Conservation (phyloP, 108 stramenopile genomes). For the Cyclotella baltica region DNA sequence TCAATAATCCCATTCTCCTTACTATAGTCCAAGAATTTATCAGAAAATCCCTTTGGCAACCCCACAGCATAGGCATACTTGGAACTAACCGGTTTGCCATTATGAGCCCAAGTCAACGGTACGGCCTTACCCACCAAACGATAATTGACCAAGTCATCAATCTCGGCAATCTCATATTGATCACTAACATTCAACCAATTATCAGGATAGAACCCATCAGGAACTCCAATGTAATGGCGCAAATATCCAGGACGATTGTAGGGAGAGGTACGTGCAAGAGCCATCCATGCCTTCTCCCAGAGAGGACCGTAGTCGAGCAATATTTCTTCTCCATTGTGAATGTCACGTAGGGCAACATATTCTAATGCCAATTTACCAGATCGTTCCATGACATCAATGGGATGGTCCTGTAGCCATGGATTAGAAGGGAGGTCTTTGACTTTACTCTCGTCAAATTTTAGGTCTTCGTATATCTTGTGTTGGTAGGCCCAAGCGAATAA, state of each 20-base stretch:
- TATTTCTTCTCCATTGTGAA: slow-evolving; percentile 73
- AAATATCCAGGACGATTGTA: slow-evolving; percentile 51
- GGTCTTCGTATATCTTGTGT: slow-evolving; percentile 16
- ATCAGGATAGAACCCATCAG: slow-evolving; percentile 43
- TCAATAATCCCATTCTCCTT: slow-evolving; percentile 44
- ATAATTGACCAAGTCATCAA: slow-evolving; percentile 44
- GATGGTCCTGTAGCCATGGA: slow-evolving; percentile 41
- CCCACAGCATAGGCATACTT: slow-evolving; percentile 55
- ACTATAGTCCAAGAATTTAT: slow-evolving; percentile 43
- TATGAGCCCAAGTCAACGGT: slow-evolving; percentile 52
- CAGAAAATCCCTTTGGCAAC: slow-evolving; percentile 51
- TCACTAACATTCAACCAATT: slow-evolving; percentile 52
- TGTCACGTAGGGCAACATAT: slow-evolving; percentile 69
- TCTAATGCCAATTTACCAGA: slow-evolving; percentile 62
- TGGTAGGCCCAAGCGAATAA: slow-evolving; percentile 50
- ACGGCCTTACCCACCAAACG: slow-evolving; percentile 38
- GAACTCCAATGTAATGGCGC: slow-evolving; percentile 54
- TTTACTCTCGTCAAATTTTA: slow-evolving; percentile 22
- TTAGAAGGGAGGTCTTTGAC: slow-evolving; percentile 18
- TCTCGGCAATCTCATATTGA: slow-evolving; percentile 50
- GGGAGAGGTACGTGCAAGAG: slow-evolving; percentile 37
- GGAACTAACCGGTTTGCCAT: slow-evolving; percentile 48
- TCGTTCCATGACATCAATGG: slow-evolving; percentile 49
- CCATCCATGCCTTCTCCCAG: slow-evolving; percentile 79
- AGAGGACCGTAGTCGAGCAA: slow-evolving; percentile 72